Percentiles rank a stretch among this genome's conserved stretches.
phyloP scores from a whole-genome alignment of 192 early-diverging fungal species.

The Lobulomyces angularis region DNA sequence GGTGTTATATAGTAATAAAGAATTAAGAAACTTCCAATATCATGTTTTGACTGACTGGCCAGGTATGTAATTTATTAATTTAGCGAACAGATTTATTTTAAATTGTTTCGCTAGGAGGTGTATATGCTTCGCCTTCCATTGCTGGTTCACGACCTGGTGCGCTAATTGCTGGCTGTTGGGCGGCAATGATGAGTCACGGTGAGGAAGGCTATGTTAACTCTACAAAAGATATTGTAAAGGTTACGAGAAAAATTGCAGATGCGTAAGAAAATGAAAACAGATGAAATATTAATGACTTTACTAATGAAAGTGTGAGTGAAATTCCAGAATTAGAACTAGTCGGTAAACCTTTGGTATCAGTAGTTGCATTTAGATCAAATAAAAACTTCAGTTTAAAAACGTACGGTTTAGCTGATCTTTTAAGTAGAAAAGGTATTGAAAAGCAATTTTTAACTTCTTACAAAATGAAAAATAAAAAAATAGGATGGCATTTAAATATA shows the following conservation, averaged over 20 bases:
- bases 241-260: constrained; percentile 54
- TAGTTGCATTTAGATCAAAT: constrained; percentile 70
- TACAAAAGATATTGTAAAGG: constrained; percentile 65
- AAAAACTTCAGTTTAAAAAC: constrained; percentile 63
- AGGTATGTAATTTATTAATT: constrained; percentile 19
- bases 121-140: constrained; percentile 85
- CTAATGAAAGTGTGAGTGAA: constrained; percentile 1
- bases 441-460: no score
- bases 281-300: neutral
- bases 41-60: constrained; percentile 85
- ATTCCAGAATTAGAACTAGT: constrained; percentile 17
- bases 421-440: constrained; percentile 60
- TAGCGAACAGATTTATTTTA: no score
- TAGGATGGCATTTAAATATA: constrained; percentile 80
- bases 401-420: constrained; percentile 71
- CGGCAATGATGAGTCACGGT: constrained; percentile 81
- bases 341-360: constrained; percentile 68
- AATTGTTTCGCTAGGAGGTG: constrained; percentile 63
- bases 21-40: constrained; percentile 81
- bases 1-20: constrained; percentile 74
- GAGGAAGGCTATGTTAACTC: constrained; percentile 72
- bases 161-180: constrained; percentile 92
- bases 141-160: constrained; percentile 86
- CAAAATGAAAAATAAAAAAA: no score
- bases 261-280: constrained; percentile 30